Evolutionary conservation across 257 asterid species (phyloP).

Genomic region (Solanum ossicruentum): DNA sequence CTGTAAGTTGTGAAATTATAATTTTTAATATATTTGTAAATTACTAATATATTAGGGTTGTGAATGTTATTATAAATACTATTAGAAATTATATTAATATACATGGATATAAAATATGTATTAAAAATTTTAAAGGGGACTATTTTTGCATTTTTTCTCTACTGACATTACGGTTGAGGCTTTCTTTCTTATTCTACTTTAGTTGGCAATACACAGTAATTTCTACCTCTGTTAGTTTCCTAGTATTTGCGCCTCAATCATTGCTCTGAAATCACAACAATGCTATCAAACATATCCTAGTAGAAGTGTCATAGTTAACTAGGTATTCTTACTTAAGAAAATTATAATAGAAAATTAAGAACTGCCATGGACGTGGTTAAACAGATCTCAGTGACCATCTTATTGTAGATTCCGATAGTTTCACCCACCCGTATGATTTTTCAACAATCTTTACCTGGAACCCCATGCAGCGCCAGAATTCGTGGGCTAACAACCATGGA

Average conservation of each 20-base stretch:
- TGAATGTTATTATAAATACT: too few relatives aligned
- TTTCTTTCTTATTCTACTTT: background rate
- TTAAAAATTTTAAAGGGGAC: too few relatives aligned
- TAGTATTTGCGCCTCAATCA: background rate
- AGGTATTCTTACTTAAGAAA: background rate
- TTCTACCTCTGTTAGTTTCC: background rate
- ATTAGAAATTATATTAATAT: too few relatives aligned
- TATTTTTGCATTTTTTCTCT: constrained; percentile 8
- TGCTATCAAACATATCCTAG: background rate
- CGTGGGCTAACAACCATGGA: too few relatives aligned
- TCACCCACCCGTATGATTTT: too few relatives aligned
- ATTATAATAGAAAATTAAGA: background rate
- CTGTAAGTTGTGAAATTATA: background rate
- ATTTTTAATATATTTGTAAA: too few relatives aligned
- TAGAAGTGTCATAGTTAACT: background rate
- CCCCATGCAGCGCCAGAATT: too few relatives aligned
- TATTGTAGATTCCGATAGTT: constrained; percentile 73
- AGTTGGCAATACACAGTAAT: background rate
- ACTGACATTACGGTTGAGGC: constrained; percentile 70
- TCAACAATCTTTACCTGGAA: too few relatives aligned
- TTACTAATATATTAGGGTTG: too few relatives aligned
- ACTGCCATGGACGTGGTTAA: background rate
- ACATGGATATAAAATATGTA: too few relatives aligned
- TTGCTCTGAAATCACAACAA: background rate
- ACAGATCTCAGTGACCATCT: background rate